Evolutionary conservation across 1,284 basidiomycete genomes (phyloP).

Genomic region (Earliella scabrosa): DNA sequence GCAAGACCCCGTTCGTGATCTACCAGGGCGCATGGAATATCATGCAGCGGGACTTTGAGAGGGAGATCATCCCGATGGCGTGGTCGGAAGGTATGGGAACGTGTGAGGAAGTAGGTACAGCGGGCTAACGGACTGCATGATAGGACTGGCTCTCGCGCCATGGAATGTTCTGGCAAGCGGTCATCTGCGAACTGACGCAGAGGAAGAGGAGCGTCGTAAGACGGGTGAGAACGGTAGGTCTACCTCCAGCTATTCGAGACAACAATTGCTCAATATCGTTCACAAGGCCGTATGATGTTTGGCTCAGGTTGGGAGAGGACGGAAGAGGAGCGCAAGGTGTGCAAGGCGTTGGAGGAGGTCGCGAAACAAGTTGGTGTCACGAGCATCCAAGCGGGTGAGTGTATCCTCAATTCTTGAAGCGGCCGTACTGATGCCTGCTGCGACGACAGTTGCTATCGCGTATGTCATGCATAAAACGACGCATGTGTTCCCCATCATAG

Average conservation of each 20-base stretch:
- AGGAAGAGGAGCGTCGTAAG: constrained; percentile 44
- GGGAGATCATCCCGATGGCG: constrained; percentile 58
- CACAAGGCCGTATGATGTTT: constrained; percentile 29
- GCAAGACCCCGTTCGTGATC: constrained; percentile 53
- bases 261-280: background rate
- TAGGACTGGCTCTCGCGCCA: constrained; percentile 50
- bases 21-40: constrained; percentile 60
- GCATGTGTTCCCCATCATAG: constrained; percentile 51
- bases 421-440: too few relatives aligned
- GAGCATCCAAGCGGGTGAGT: constrained; percentile 26
- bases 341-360: constrained; percentile 48
- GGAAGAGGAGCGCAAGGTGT: constrained; percentile 43
- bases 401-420: background rate
- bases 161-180: constrained; percentile 55
- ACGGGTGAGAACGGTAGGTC: constrained; percentile 43
- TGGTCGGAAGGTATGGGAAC: constrained; percentile 42
- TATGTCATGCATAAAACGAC: constrained; percentile 53
- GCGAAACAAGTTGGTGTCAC: constrained; percentile 43
- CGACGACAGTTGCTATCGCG: constrained; percentile 45
- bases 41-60: constrained; percentile 32
- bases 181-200: constrained; percentile 50
- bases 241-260: background rate
- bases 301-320: constrained; percentile 43
- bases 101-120: constrained; percentile 23
- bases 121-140: too few relatives aligned